A percentile compares a stretch with the other conserved stretches of the same genome.
Conservation (phyloP, 176 grass and related monocot genomes). For the Dactylis glomerata region DNA sequence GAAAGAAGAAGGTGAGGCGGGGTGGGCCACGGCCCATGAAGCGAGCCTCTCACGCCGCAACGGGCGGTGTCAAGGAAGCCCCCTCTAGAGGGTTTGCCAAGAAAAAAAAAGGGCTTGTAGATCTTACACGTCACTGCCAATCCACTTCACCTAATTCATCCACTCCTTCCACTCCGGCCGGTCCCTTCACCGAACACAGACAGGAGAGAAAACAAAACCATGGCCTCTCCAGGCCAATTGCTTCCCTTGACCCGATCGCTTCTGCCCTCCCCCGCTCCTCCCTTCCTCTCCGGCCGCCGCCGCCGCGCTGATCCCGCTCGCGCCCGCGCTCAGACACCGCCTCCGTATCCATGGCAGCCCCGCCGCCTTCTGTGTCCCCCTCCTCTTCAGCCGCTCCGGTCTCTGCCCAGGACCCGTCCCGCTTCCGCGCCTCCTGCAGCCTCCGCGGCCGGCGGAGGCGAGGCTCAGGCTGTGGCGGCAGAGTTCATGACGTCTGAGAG, state of each 20-base stretch:
- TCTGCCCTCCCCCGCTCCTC: constrained; percentile 16
- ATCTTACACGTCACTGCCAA: constrained; percentile 31
- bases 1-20: no score
- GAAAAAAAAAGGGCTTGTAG: no score
- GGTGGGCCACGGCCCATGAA: no score
- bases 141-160: constrained; percentile 26
- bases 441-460: constrained; percentile 13
- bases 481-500: constrained; percentile 96
- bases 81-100: no score
- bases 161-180: constrained; percentile 14
- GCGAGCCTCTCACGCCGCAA: no score
- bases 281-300: constrained; percentile 15
- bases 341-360: constrained; percentile 16
- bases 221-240: constrained; percentile 39
- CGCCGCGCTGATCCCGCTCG: background rate
- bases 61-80: no score
- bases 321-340: background rate
- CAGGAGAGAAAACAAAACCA: constrained; percentile 29
- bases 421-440: background rate
- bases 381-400: background rate
- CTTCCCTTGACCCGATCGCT: constrained; percentile 34
- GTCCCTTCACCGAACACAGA: background rate
- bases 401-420: constrained; percentile 1
- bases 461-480: constrained; percentile 30
- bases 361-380: background rate